Conservation (phyloP, 192 early-diverging fungal genomes). For the Coemansia sp. region DNA sequence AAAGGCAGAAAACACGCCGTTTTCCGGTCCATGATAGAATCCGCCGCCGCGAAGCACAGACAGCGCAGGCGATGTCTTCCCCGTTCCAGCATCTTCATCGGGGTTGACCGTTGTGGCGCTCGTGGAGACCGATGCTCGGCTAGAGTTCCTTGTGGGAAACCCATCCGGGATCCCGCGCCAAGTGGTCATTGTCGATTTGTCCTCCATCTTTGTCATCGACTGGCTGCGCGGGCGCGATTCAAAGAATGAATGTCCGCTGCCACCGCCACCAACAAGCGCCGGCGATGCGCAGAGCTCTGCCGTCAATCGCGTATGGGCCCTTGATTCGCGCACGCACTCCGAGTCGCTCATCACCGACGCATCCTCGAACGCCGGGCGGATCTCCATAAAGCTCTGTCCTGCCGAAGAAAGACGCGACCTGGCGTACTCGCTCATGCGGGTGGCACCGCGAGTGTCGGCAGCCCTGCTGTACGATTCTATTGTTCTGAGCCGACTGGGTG, state of each 20-base stretch:
- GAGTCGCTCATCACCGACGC: slow-evolving; percentile 15
- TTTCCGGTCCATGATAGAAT: neutral
- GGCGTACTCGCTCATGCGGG: slow-evolving; percentile 38
- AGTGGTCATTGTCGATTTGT: slow-evolving; percentile 50
- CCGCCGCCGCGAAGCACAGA: slow-evolving; percentile 49
- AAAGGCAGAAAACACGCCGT: slow-evolving; percentile 36
- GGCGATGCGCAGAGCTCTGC: slow-evolving; percentile 26
- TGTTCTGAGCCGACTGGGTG: slow-evolving; percentile 12
- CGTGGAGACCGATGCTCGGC: slow-evolving; percentile 10
- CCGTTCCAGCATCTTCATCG: slow-evolving; percentile 9
- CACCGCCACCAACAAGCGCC: slow-evolving; percentile 42
- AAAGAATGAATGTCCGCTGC: slow-evolving; percentile 15
- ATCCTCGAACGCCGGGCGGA: slow-evolving; percentile 46
- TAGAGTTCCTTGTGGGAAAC: slow-evolving; percentile 11
- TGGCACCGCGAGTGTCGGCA: slow-evolving; percentile 18
- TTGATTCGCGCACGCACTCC: slow-evolving; percentile 10
- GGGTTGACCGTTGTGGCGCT: slow-evolving; percentile 8
- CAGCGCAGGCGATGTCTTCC: slow-evolving; percentile 16
- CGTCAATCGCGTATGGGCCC: slow-evolving; percentile 31
- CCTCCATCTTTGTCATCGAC: slow-evolving; percentile 44
- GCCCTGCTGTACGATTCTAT: slow-evolving; percentile 10
- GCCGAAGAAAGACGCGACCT: slow-evolving; percentile 30
- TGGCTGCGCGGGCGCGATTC: slow-evolving; percentile 35
- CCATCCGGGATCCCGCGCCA: slow-evolving; percentile 44
- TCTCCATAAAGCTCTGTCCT: slow-evolving; percentile 41